These are phyloP conservation scores for Cocos nucifera DNA, from an alignment of 176 grass and related monocot genomes.

Conservation along the genomic window DNA sequence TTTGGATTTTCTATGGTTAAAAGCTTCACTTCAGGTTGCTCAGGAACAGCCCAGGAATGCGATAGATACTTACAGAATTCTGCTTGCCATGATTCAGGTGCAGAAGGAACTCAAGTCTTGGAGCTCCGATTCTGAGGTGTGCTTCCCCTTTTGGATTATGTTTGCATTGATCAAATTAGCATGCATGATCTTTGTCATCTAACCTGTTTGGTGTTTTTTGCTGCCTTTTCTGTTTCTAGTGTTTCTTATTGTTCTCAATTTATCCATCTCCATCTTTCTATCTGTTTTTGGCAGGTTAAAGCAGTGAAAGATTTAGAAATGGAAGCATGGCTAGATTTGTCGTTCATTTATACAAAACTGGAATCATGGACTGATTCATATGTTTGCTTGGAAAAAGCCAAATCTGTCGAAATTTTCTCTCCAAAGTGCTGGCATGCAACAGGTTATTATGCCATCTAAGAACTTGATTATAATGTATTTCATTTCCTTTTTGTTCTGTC, in stretches of 20 bases:
- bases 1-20: constrained; percentile 65
- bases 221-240: constrained; percentile 3
- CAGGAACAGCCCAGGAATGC: constrained; percentile 60
- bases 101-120: constrained; percentile 48
- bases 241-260: constrained; percentile 1
- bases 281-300: constrained; percentile 42
- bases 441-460: constrained; percentile 20
- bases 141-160: constrained; percentile 7
- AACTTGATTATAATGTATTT: too few relatives aligned
- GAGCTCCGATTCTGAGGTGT: constrained; percentile 43
- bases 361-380: constrained; percentile 68
- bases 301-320: constrained; percentile 58
- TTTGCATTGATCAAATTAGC: constrained; percentile 2
- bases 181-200: neutral
- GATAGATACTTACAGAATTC: constrained; percentile 65
- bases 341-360: constrained; percentile 74
- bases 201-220: too few relatives aligned
- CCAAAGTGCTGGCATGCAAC: constrained; percentile 64
- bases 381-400: constrained; percentile 69
- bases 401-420: constrained; percentile 40
- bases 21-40: constrained; percentile 65
- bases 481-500: neutral
- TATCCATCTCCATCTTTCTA: constrained; percentile 12
- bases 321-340: constrained; percentile 83
- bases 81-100: constrained; percentile 72